Percentiles rank a stretch among this genome's conserved stretches.
Conservation (phyloP, 2,329 filamentous ascomycete genomes). For the Fusarium vanettenii region DNA sequence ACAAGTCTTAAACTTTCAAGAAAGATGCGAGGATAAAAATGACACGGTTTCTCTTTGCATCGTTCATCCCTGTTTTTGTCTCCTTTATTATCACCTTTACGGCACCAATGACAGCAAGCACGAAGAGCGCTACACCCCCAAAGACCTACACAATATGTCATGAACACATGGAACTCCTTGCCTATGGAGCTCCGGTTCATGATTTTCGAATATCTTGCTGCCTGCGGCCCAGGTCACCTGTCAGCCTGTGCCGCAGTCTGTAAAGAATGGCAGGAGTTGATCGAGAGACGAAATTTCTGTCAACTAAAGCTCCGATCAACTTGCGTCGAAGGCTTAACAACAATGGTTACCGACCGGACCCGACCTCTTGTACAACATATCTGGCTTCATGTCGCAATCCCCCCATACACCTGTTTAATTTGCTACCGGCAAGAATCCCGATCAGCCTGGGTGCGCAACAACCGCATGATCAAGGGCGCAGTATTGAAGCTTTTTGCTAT, state of each 20-base stretch:
- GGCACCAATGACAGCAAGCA: neutral
- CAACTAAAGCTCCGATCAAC: neutral
- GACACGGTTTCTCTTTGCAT: neutral
- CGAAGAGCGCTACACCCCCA: neutral
- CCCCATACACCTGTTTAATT: neutral
- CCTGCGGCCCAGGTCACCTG: neutral
- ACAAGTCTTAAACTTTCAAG: neutral
- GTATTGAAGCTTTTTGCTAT: constrained; percentile 2
- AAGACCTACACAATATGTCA: neutral
- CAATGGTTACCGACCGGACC: neutral
- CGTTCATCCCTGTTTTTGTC: neutral
- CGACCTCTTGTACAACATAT: neutral
- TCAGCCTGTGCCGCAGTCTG: neutral
- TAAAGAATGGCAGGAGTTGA: constrained; percentile 1
- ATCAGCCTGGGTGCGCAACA: neutral
- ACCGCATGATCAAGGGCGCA: neutral
- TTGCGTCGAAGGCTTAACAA: neutral
- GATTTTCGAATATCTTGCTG: neutral
- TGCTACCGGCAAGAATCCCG: neutral
- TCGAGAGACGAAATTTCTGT: neutral
- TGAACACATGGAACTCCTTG: neutral
- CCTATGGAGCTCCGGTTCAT: neutral
- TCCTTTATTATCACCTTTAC: neutral
- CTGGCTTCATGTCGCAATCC: neutral
- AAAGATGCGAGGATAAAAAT: neutral